Evolutionary conservation across 305 asterid species (phyloP).

Genomic region (Rubia peregrina): DNA sequence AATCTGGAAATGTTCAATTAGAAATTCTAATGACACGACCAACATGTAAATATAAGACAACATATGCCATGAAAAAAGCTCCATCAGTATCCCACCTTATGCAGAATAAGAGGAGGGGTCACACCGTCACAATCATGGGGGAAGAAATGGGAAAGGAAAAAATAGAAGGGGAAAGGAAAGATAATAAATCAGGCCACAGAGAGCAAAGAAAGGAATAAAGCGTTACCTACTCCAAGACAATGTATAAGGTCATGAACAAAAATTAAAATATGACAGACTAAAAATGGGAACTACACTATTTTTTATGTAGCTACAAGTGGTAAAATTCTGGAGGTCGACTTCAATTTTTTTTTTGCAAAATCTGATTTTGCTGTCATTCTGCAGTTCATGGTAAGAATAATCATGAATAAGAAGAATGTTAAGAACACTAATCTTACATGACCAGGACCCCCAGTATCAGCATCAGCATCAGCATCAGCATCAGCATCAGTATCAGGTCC

Average conservation of each 20-base stretch:
- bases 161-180: neutral
- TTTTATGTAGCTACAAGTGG: neutral
- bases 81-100: neutral
- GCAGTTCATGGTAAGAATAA: neutral
- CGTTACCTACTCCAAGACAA: too few relatives aligned
- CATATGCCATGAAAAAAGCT: neutral
- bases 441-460: constrained; percentile 12
- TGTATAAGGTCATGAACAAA: neutral
- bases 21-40: neutral
- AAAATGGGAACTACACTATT: neutral
- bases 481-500: constrained; percentile 29
- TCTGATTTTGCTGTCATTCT: too few relatives aligned
- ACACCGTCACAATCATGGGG: neutral
- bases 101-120: neutral
- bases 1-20: neutral
- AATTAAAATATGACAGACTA: neutral
- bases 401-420: neutral
- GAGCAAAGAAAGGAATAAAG: neutral
- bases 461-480: constrained; percentile 23
- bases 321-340: neutral
- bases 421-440: constrained; percentile 28
- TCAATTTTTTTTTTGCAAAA: neutral
- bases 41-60: neutral
- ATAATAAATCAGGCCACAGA: neutral
- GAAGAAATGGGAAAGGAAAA: neutral